Base-by-base conservation (phyloP, 1,139 yeast species). In the Zygoascus meyerae region DNA sequence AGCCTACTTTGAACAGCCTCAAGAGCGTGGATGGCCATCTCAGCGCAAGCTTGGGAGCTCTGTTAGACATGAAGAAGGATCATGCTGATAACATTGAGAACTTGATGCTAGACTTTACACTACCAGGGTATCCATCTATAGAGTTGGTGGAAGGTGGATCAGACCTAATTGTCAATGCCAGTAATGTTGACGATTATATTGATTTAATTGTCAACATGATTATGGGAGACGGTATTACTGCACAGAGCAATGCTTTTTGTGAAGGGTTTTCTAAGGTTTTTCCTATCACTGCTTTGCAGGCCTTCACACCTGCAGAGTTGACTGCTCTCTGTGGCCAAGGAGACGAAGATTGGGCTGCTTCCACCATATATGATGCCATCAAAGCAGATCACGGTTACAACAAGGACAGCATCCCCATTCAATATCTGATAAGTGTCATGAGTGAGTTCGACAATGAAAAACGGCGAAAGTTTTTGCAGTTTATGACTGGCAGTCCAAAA, bases 341-440 rank as follows among this genome's bases (percentile, higher is more conserved):
- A 1, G 81, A 81, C 45, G 97, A 89, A 59, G 97, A 92, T 60
- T 92, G 98, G 97, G 78, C 92, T 0, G 62, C 61, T 42, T 63
- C 57, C 21, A 62, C 94, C 0, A 68, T 92, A 40, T 59, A 70
- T 8, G 71, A 78, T 2, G 73, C 82, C 0, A 70, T 92, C 18
- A 79, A 78, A 55, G 96, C 97, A 0, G 95, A 90, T 58, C 98
- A 92, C 64, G 98, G 98, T 1, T 92, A 84, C 58, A 77, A 77
- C 6, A 76, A 77, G 60, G 94, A 84, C 32, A 85, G 95, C 2
- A 67, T 67, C 14, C 73, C 83, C 0, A 78, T 92, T 9, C 74
- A 72, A 51, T 72, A 77, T 50, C 68, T 92, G 48, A 66, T 89
- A 29, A 70, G 72, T 31, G 73, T 86, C 1, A 71, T 92, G 75